phyloP scores from a whole-genome alignment of 768 basidiomycete species.

The Agaricus blazei region DNA sequence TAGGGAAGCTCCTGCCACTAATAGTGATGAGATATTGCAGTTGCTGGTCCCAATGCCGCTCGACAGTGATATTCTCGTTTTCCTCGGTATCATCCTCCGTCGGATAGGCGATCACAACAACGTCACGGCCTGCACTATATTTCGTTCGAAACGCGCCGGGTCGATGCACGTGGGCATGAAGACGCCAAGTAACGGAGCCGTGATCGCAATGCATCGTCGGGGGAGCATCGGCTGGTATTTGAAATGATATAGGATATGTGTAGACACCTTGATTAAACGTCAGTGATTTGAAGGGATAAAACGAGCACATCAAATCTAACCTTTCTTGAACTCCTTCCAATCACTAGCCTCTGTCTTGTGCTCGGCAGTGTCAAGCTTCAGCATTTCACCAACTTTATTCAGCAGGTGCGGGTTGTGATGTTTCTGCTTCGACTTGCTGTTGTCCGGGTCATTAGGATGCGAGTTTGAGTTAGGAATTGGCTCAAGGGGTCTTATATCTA shows the following conservation, averaged over 20 bases:
- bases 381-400: conserved; percentile 34
- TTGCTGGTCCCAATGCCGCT: conserved; percentile 89
- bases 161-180: conserved; percentile 79
- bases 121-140: conserved; percentile 63
- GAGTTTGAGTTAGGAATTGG: not conserved
- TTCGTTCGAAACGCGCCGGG: conserved; percentile 78
- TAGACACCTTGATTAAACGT: conserved; percentile 62
- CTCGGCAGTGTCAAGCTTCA: conserved; percentile 16
- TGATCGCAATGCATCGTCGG: conserved; percentile 71
- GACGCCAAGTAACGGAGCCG: conserved; percentile 73
- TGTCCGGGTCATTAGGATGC: not conserved
- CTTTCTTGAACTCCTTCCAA: conserved; percentile 90
- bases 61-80: conserved; percentile 71
- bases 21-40: conserved; percentile 76
- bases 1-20: conserved; percentile 69
- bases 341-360: conserved; percentile 30
- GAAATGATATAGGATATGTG: conserved; percentile 90
- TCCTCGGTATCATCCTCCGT: conserved; percentile 86
- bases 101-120: conserved; percentile 70
- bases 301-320: conserved; percentile 30
- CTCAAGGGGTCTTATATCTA: conserved; percentile 13
- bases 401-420: conserved; percentile 20
- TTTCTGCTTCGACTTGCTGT: conserved; percentile 27
- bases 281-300: not conserved
- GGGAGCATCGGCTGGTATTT: conserved; percentile 74